Conservation (phyloP, 2,329 filamentous ascomycete genomes). For the Verticillium albo-atrum region DNA sequence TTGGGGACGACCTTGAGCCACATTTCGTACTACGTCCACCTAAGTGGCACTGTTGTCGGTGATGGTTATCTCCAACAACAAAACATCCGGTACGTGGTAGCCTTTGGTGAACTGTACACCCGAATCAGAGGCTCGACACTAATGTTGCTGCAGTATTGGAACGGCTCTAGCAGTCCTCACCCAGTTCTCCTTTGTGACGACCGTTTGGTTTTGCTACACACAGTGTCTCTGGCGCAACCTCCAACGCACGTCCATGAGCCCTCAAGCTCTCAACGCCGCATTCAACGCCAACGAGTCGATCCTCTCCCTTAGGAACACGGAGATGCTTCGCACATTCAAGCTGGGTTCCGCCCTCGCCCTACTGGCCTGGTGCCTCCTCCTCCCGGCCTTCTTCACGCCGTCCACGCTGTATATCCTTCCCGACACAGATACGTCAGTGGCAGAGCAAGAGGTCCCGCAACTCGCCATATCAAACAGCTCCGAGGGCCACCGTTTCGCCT, state of each 20-base stretch:
- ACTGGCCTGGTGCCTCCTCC: conserved; percentile 10
- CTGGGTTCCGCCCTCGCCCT: conserved; percentile 6
- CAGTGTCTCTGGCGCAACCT: conserved; percentile 4
- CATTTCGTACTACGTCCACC: background rate
- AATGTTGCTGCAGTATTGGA: background rate
- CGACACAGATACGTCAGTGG: background rate
- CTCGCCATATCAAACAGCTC: background rate
- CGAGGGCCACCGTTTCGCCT: background rate
- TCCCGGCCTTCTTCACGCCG: conserved; percentile 12
- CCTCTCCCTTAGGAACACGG: conserved; percentile 4
- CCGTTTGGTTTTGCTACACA: conserved; percentile 2
- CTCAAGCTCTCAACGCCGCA: conserved; percentile 1
- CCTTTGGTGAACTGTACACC: background rate
- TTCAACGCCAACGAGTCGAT: conserved; percentile 4
- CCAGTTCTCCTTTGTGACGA: conserved; percentile 1
- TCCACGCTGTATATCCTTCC: conserved; percentile 1
- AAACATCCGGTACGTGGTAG: background rate
- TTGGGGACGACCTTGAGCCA: background rate
- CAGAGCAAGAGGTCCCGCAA: background rate
- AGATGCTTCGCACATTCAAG: conserved; percentile 6
- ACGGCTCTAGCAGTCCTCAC: conserved; percentile 2
- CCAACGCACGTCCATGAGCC: background rate
- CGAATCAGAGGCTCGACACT: background rate
- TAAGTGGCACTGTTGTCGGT: background rate
- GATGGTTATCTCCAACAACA: background rate